Evolutionary conservation across 306 rosid genomes (phyloP).

Genomic region (Sophora flavescens): DNA sequence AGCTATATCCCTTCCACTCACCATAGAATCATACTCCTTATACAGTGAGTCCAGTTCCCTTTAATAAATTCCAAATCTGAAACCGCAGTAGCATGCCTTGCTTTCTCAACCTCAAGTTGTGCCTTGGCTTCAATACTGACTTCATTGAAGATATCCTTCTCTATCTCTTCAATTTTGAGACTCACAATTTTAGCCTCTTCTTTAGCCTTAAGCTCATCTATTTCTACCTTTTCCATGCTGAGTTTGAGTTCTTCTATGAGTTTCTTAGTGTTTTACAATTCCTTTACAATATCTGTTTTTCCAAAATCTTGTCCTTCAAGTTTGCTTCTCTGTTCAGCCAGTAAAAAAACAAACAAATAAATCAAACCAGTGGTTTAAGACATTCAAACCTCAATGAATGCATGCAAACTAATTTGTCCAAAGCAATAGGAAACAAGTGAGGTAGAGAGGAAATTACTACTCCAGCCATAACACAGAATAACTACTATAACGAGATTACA

Average conservation of each 20-base stretch:
- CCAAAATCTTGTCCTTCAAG: no score
- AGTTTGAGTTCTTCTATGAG: no score
- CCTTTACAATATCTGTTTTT: no score
- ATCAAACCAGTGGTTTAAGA: background rate
- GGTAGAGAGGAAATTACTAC: background rate
- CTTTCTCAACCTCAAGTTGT: constrained; percentile 77
- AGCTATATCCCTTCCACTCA: constrained; percentile 65
- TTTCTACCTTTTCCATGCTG: no score
- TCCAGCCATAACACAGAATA: background rate
- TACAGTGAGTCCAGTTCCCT: constrained; percentile 66
- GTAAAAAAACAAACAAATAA: background rate
- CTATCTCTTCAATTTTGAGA: constrained; percentile 86
- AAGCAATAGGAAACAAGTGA: constrained; percentile 1
- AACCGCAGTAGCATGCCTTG: constrained; percentile 63
- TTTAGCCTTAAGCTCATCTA: no score
- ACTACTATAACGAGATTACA: background rate
- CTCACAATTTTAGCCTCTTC: no score
- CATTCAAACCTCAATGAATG: background rate
- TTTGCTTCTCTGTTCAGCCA: no score
- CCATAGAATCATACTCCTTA: constrained; percentile 71
- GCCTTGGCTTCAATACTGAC: constrained; percentile 87
- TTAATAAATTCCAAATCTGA: constrained; percentile 66
- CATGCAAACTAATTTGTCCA: background rate
- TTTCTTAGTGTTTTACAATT: no score
- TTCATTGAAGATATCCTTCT: constrained; percentile 82